Evolutionary conservation across 2,329 filamentous ascomycete species (phyloP), one percentile per base, ranked within the genome.

Genomic region (Xylaria sp.): DNA sequence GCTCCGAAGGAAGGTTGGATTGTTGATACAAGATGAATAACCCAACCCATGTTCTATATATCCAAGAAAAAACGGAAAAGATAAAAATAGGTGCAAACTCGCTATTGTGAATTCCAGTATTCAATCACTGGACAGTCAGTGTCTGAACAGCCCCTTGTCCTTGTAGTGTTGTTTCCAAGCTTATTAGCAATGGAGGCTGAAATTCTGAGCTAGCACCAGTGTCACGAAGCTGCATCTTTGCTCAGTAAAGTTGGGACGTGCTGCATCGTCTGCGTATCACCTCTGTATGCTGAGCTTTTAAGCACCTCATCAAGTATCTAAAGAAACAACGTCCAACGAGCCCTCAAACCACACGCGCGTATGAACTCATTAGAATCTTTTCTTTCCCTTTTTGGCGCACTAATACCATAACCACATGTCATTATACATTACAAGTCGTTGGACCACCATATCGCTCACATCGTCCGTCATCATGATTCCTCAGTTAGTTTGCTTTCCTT

Each of bases 401-500:
- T 18, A 20, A 48, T 20, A 20, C 46, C 18, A 28, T 34, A 23
- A 9, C 15, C 9, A 25, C 12, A 48, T 7, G 15, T 57, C 54
- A 55, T 63, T 66, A 66, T 52, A 65, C 59, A 66, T 69, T 65
- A 69, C 23, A 50, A 7, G 18, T 63, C 51, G 18, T 37, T 20
- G 20, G 1, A 28, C 15, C 34, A 59, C 18, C 39, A 13, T 15
- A 37, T 28, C 13, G 28, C 8, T 23, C 10, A n/a, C 37, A 34
- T 78, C 82, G 0, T 61, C 20, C 34, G 20, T 39, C 25, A 8
- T 68, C 39, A 68, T 60, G 34, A 61, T 28, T 63, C 37, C 28
- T 28, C 5, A 28, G 12, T 63, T 48, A 56, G 68, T 69, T 8
- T 25, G 52, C 70, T 37, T 80, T 78, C 71, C 80, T 83, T 44